Evolutionary conservation across 2,329 filamentous ascomycete genomes (phyloP).

Genomic region (Xylaria sp.): DNA sequence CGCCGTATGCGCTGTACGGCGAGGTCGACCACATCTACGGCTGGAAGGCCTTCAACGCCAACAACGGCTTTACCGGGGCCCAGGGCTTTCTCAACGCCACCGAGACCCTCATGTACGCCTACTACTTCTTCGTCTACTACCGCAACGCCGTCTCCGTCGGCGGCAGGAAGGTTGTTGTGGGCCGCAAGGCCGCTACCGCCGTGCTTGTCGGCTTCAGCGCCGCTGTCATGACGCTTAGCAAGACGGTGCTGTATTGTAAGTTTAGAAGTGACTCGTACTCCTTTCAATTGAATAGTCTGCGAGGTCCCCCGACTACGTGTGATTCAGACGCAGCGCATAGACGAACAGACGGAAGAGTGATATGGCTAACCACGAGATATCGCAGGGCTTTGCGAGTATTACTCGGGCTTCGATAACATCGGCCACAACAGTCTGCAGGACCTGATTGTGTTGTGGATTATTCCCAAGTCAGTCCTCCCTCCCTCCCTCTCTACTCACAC

Average conservation of each 20-base stretch:
- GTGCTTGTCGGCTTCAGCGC: conserved; percentile 63
- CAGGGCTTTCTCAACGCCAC: conserved; percentile 76
- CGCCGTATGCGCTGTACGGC: conserved; percentile 84
- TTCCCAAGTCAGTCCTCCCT: conserved; percentile 48
- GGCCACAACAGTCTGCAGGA: conserved; percentile 62
- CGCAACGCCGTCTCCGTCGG: conserved; percentile 40
- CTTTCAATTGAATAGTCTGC: no score
- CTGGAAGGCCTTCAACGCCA: conserved; percentile 73
- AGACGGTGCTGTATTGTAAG: conserved; percentile 71
- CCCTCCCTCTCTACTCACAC: not conserved
- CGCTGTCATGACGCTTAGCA: conserved; percentile 70
- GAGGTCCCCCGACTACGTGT: no score
- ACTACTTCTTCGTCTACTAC: conserved; percentile 61
- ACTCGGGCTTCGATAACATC: conserved; percentile 66
- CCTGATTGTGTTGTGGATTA: conserved; percentile 65
- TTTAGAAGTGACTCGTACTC: conserved; percentile 29
- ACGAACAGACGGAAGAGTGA: no score
- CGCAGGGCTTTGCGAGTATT: conserved; percentile 67
- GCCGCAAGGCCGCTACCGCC: conserved; percentile 58
- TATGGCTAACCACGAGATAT: conserved; percentile 13
- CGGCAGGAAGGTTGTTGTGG: conserved; percentile 52
- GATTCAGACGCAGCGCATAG: no score
- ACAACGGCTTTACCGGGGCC: conserved; percentile 80
- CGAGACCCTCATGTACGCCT: conserved; percentile 72
- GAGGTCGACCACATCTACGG: conserved; percentile 85